phyloP scores from a whole-genome alignment of 2,329 filamentous ascomycete genomes.

The Epichloe coenophiala region DNA sequence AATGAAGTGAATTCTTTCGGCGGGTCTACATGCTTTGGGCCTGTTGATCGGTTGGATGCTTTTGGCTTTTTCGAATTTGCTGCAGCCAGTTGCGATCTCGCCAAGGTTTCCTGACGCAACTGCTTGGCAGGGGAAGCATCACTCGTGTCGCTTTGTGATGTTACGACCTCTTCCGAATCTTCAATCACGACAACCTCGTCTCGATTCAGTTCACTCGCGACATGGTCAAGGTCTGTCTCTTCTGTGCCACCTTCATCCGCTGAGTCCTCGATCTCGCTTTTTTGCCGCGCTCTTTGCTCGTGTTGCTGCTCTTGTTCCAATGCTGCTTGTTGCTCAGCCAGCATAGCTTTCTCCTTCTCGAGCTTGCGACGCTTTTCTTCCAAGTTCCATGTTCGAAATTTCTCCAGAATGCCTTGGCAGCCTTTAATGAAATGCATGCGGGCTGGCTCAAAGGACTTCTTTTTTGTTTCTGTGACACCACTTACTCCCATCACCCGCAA shows the following conservation, averaged over 20 bases:
- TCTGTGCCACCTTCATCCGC: slow-evolving; percentile 22
- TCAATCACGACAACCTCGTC: slow-evolving; percentile 21
- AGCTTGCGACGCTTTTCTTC: slow-evolving; percentile 76
- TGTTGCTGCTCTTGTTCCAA: slow-evolving; percentile 25
- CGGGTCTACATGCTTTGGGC: slow-evolving; percentile 23
- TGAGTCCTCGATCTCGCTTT: slow-evolving; percentile 16
- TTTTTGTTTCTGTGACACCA: slow-evolving; percentile 74
- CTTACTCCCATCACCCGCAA: slow-evolving; percentile 81
- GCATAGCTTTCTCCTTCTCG: slow-evolving; percentile 50
- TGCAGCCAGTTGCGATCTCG: slow-evolving; percentile 32
- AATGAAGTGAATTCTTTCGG: slow-evolving; percentile 69
- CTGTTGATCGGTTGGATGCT: slow-evolving; percentile 12
- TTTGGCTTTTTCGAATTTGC: slow-evolving; percentile 21
- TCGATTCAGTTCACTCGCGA: slow-evolving; percentile 6
- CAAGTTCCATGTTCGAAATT: slow-evolving; percentile 77
- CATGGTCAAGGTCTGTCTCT: slow-evolving; percentile 9
- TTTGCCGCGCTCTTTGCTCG: slow-evolving; percentile 8
- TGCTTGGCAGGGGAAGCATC: slow-evolving; percentile 46
- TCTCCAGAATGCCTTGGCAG: slow-evolving; percentile 68
- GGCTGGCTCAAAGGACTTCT: slow-evolving; percentile 76
- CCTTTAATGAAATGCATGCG: slow-evolving; percentile 74
- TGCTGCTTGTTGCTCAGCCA: slow-evolving; percentile 7
- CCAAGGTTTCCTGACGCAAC: slow-evolving; percentile 56
- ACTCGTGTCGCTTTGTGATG: slow-evolving; percentile 44
- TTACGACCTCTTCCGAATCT: slow-evolving; percentile 8